Evolutionary conservation across 192 early-diverging fungal genomes (phyloP), one percentile per base, ranked within the genome.

Genomic region (Kappamyces sp.): DNA sequence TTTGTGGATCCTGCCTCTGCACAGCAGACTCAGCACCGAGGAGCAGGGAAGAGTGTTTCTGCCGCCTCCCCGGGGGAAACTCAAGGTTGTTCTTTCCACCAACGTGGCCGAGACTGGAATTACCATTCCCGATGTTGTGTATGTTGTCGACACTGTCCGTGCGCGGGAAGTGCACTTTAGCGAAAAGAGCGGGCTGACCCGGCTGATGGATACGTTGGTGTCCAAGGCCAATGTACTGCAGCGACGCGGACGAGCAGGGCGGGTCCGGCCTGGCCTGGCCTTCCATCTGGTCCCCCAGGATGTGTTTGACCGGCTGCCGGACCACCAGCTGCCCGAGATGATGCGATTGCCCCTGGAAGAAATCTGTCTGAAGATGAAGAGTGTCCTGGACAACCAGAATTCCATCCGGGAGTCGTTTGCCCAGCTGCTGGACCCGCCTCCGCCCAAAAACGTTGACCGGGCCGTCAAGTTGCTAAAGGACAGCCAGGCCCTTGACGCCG

Each of bases 101-200:
- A 91, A 90, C 47, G 83, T 91, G 54, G 89, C 89, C 6, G 89
- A 91, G 66, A 91, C 89, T 0, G 84, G 87, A 61, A 63, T 78
- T 40, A 78, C 76, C 9, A 78, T 78, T 42, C 79, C 83, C 2
- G 89, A 91, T 71, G 83, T 88, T 0, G 84, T 83, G 3, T 72
- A 84, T 42, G 87, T 91, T 1, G 79, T 91, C 59, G 89, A 91
- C 63, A 84, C 87, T 0, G 78, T 84, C 33, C 78, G 75, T 63
- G 86, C 84, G 5, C 80, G 86, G 43, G 80, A 85, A 46, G 70
- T 88, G 37, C 72, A 71, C 13, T 79, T 75, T 66, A 80, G 88
- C 51, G 72, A 80, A 51, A 77, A 82, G 55, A 73, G 78, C 35
- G 46, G 77, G 36, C 67, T 87, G 2, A 85, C 83, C 1, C 67